Evolutionary conservation across 2,329 filamentous ascomycete species (phyloP), one percentile per base, ranked within the genome.

Genomic region (Fusarium proliferatum): DNA sequence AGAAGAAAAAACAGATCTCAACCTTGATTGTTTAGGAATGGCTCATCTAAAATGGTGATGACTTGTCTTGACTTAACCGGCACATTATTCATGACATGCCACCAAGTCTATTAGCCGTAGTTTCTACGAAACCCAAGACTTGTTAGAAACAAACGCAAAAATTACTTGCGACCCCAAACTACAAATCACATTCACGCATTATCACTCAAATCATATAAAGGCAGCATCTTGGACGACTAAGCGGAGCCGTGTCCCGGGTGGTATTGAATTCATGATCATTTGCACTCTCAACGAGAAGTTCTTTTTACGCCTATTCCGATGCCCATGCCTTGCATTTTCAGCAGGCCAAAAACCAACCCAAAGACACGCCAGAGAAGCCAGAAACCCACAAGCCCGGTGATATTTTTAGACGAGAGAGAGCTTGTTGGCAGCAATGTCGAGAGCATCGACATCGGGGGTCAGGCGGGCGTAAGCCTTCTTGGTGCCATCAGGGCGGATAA

Each of bases 401-500:
- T 61, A 57, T 79, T 79, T 81, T 59, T 59, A 59, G 23, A 59
- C 96, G 83, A 99, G 96, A 80, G 93, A 93, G 80, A 99, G 92
- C 93, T 98, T 99, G 87, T 96, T 98, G 82, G 96, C 97, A 76
- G 96, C 97, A 87, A 99, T 98, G 88, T 99, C 96, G 80, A 99
- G 93, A 82, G 96, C 96, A 86, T 99, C 96, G 80, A 98, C 95
- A 86, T 99, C 96, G 74, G 95, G 88, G 66, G 96, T 98, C 78
- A 99, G 91, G 84, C 96, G 94, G 83, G 94, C 95, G 84, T 96
- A 99, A 74, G 96, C 96, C 94, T 99, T 99, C 94, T 99, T 99
- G 83, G 92, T 91, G 82, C 96, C 96, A 84, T 99, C 95, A 76
- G 96, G 96, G 85, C 95, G 93, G 89, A 99, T 95, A 80, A 99